Evolutionary conservation across 495 filamentous ascomycete genomes (phyloP).

Genomic region (Geopyxis carbonaria): DNA sequence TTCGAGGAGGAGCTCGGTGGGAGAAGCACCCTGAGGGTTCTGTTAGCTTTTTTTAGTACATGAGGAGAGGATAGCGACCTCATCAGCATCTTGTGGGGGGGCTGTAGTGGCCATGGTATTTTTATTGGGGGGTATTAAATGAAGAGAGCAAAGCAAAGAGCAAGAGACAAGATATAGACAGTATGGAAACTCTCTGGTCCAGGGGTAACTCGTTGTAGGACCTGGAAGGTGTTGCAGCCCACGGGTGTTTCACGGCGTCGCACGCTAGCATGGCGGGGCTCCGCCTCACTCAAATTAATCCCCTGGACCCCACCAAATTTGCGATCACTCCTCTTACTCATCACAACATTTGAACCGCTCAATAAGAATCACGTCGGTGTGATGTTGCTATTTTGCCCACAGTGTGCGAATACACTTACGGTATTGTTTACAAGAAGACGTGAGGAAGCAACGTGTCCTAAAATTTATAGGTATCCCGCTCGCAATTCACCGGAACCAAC

Average conservation of each 20-base stretch:
- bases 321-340: neutral
- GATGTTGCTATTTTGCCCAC: slow-evolving; percentile 83
- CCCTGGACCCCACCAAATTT: neutral
- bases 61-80: neutral
- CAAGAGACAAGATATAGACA: too few relatives aligned
- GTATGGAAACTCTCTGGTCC: too few relatives aligned
- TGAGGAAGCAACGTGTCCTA: too few relatives aligned
- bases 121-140: neutral
- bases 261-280: too few relatives aligned
- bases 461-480: too few relatives aligned
- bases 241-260: too few relatives aligned
- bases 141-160: too few relatives aligned
- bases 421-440: too few relatives aligned
- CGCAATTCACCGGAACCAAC: slow-evolving; percentile 41
- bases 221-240: too few relatives aligned
- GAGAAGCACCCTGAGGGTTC: slow-evolving; percentile 50
- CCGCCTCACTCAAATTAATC: too few relatives aligned
- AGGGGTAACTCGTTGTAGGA: too few relatives aligned
- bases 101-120: neutral
- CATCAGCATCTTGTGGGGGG: neutral
- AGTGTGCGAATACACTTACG: slow-evolving; percentile 78
- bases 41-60: neutral
- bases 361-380: too few relatives aligned
- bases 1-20: slow-evolving; percentile 73
- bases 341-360: slow-evolving; percentile 7